Evolutionary conservation across 202 grass and related monocot species (phyloP), one percentile per base, ranked within the genome.

Genomic region (Digitaria exilis): DNA sequence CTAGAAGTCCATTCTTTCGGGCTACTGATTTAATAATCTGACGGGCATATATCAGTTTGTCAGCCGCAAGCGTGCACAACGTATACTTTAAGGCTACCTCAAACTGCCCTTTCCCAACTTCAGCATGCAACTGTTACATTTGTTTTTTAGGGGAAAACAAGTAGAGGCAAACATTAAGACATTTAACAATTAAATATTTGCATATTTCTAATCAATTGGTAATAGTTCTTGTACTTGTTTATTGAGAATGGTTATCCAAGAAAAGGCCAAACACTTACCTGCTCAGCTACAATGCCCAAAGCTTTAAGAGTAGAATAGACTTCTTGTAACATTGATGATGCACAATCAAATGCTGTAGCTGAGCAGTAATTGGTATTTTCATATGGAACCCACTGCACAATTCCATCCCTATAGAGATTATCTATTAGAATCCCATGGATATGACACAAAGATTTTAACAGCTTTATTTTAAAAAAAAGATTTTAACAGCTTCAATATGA

Each of bases 91-190:
- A 75, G 80, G 96, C 89, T 80, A 98, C 41, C 85, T 98, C 96
- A 75, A 98, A 98, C 60, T 98, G 92, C 18, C 96, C 92, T 77
- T 98, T 93, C 48, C 96, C 92, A 85, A 88, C 13, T 86, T 98
- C 96, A 74, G 96, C 92, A 92, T 98, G 96, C 71, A 98, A 65
- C 96, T 98, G 81, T 35, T 35, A 22, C 34, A 80, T 61, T 32
- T 85, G 37, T 76, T 6, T 7, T 15, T 2, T 7, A 18, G 6
- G 34, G 34, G 34, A 35, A 35, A 12, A 59, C 9, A 43, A 0
- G 79, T 30, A 72, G 37, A 37, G 14, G 46, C 48, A 56, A 61
- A 60, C 46, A 88, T 21, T 35, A 76, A 41, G 55, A 73, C 57
- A 61, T 79, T 28, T 19, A 76, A 61, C 76, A 16, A 65, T 12